These are phyloP conservation scores for Teunomyces lycoperdinae DNA, from an alignment of 805 yeast genomes.

Conservation along the genomic window DNA sequence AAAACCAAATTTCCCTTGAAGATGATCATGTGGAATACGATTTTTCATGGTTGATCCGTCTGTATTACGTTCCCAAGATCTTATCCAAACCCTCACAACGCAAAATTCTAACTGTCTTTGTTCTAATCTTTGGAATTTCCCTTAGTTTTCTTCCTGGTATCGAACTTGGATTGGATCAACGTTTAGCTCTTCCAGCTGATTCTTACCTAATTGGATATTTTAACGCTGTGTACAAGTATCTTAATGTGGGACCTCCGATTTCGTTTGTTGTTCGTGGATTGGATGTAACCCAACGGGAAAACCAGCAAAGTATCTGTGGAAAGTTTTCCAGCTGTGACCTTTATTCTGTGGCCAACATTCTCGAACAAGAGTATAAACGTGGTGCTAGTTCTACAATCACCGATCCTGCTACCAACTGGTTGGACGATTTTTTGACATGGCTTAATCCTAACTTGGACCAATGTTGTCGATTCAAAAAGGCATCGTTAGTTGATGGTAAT, in stretches of 20 bases:
- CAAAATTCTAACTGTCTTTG: constrained; percentile 51
- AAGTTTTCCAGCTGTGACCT: constrained; percentile 81
- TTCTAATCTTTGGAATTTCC: constrained; percentile 65
- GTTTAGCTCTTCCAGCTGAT: constrained; percentile 79
- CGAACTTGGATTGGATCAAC: constrained; percentile 81
- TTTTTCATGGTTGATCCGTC: constrained; percentile 37
- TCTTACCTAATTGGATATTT: constrained; percentile 83
- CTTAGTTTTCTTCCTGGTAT: constrained; percentile 67
- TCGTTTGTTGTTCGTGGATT: constrained; percentile 75
- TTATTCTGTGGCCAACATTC: constrained; percentile 70
- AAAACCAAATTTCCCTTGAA: constrained; percentile 9
- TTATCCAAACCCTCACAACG: constrained; percentile 47
- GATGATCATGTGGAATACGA: constrained; percentile 11
- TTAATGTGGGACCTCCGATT: constrained; percentile 89
- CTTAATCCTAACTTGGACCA: constrained; percentile 81
- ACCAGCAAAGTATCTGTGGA: constrained; percentile 81
- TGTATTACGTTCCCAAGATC: constrained; percentile 59
- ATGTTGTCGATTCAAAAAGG: constrained; percentile 74
- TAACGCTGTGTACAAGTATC: constrained; percentile 65
- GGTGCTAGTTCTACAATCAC: constrained; percentile 60
- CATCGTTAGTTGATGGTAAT: constrained; percentile 22
- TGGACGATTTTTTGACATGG: constrained; percentile 87
- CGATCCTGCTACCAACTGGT: constrained; percentile 89
- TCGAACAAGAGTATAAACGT: constrained; percentile 81
- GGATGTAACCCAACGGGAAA: constrained; percentile 56